Conservation (phyloP, 257 asterid species). For the Galeopsis tetrahit region DNA sequence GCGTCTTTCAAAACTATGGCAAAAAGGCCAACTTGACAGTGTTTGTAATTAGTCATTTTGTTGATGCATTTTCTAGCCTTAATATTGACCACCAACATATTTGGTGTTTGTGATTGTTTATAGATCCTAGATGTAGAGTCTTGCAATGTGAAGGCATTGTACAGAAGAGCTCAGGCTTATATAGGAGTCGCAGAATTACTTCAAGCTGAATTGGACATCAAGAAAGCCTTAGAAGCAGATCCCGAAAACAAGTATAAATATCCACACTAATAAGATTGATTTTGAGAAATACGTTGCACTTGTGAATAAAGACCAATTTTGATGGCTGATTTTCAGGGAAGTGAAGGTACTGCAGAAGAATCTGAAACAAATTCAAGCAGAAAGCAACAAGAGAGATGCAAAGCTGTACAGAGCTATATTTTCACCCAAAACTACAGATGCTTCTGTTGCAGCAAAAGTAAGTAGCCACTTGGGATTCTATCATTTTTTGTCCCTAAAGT, state of each 20-base stretch:
- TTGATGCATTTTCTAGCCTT: constrained; percentile 18
- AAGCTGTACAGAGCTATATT: constrained; percentile 61
- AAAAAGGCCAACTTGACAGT: background rate
- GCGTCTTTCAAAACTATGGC: background rate
- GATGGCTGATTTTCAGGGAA: constrained; percentile 50
- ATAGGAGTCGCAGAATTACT: constrained; percentile 56
- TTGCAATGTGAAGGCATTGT: constrained; percentile 77
- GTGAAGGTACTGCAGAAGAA: constrained; percentile 57
- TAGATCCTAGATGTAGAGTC: constrained; percentile 64
- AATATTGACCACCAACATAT: background rate
- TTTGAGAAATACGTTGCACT: background rate
- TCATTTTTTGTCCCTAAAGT: background rate
- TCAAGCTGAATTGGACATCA: constrained; percentile 68
- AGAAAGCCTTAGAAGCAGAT: constrained; percentile 75
- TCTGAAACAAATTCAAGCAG: constrained; percentile 55
- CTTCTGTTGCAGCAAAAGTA: constrained; percentile 55
- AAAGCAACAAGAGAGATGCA: constrained; percentile 64
- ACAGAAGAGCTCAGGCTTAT: constrained; percentile 74
- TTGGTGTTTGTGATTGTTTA: background rate
- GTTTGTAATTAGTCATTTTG: background rate
- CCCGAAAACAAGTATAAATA: constrained; percentile 62
- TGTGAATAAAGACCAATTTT: constrained; percentile 1
- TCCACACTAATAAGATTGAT: background rate
- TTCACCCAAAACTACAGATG: constrained; percentile 43
- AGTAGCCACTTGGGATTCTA: background rate